Percentiles rank a stretch among this genome's conserved stretches.
Evolutionary conservation across 2,329 filamentous ascomycete species (phyloP).

Genomic region (Coniochaeta prunicola): DNA sequence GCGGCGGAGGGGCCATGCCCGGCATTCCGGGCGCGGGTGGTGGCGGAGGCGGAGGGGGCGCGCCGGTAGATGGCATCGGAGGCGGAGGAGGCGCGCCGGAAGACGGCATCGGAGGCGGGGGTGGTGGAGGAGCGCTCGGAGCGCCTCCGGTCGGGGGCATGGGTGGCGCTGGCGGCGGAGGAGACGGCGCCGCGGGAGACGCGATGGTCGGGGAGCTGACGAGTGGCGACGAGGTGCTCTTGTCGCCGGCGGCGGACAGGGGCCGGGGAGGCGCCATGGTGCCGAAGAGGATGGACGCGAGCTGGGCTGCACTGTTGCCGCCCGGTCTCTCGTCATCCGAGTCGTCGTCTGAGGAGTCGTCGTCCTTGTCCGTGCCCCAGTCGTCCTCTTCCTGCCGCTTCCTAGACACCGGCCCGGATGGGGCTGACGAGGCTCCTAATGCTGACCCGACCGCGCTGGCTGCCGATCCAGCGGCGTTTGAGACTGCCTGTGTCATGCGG

Average conservation of each 20-base stretch:
- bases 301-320: conserved; percentile 78
- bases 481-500: conserved; percentile 62
- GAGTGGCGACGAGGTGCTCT: conserved; percentile 34
- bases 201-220: conserved; percentile 30
- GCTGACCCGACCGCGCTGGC: conserved; percentile 21
- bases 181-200: conserved; percentile 30
- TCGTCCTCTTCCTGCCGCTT: conserved; percentile 55
- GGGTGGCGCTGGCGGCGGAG: conserved; percentile 17
- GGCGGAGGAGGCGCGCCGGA: conserved; percentile 26
- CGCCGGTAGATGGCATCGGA: conserved; percentile 26
- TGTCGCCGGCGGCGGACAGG: conserved; percentile 73
- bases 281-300: conserved; percentile 91
- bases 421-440: conserved; percentile 25
- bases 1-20: conserved; percentile 38
- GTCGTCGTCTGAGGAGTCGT: conserved; percentile 56
- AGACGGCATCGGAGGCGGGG: conserved; percentile 29
- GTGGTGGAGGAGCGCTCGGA: conserved; percentile 24
- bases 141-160: too few relatives aligned
- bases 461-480: conserved; percentile 11
- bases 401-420: conserved; percentile 44
- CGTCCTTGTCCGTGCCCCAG: conserved; percentile 72
- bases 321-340: conserved; percentile 73
- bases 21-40: conserved; percentile 30
- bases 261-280: conserved; percentile 93
- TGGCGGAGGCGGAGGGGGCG: conserved; percentile 25